Evolutionary conservation across 2,329 filamentous ascomycete species (phyloP), one percentile per base, ranked within the genome.

Genomic region (Fusarium subglutinans): DNA sequence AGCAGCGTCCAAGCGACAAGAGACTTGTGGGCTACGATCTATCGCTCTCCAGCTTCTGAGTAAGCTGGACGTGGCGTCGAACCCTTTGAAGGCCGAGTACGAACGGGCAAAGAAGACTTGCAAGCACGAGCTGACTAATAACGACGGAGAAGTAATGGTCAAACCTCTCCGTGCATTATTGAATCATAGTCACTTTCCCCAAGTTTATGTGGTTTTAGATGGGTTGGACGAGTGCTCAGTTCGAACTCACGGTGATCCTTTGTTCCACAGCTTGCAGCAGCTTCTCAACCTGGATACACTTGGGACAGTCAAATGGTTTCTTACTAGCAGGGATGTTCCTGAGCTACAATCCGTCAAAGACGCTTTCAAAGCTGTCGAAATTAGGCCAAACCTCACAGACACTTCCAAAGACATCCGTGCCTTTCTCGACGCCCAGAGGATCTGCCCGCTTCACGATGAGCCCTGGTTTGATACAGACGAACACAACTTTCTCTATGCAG

Each of bases 1-100:
- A 3, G 3, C 35, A 4, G 35, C 51, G 0, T 55, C 51, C 2
- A 55, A n/a, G 4, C 11, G 33, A 6, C 24, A 28, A 10, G 51
- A 55, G 4, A 28, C 6, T 2, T 55, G 37, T 2, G 51, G 51
- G 3, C 5, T 55, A n/a, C 37, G 51, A 13, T 41, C 37, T 3
- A 40, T 55, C 8, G 26, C 35, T 20, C 24, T 55, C 0, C 51
- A 55, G 26, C 51, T 41, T n/a, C 30, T 55, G 24, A 12, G 37
- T 13, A n/a, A 41, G 8, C 20, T 55, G 0, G 37, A 55, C 9
- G 20, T 14, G 20, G 15, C 20, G 2, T n/a, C 51, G 6, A 38
- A 55, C 14, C 35, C 20, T 4, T 14, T 55, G 11, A 41, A 13
- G 18, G 14, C 35, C 11, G 26, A 55, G 22, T 55, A 55, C 22